Base-by-base conservation (phyloP, 495 filamentous ascomycete genomes). In the Neurospora pannonica region DNA sequence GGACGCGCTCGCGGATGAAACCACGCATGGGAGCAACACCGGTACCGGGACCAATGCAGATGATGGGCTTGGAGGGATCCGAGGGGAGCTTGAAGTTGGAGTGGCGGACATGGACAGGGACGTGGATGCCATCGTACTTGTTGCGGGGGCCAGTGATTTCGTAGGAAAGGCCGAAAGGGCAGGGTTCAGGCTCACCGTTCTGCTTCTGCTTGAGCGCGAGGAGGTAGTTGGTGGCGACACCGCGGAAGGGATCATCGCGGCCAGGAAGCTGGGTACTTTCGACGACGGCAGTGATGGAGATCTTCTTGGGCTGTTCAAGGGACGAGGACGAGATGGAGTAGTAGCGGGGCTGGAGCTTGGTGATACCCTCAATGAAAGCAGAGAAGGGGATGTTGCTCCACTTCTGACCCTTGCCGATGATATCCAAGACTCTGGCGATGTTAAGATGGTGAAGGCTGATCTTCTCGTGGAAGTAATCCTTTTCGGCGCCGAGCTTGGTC, bases 31-130 rank as follows among this genome's bases (percentile, higher is more conserved):
- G 96, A 13, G 96, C 96, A 62, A 98, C 96, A 86, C 96, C 96
- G 74, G 97, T 98, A 78, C 96, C 96, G 24, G 96, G 96, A 40
- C 96, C 96, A 80, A 99, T 88, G 90, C 97, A 93, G 82, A 99
- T 96, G 75, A 99, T 86, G 28, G 96, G 96, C 83, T 94, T 95
- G 24, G 92, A 88, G 8, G 96, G 95, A 77, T 99, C 96, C 43
- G 95, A 97, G 40, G 96, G 96, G 31, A 99, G 88, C 84, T 98
- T 98, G 90, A 99, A 99, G 86, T 99, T 99, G 69, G 96, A 99
- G 85, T 97, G 94, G 73, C 96, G 93, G 71, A 98, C 90, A 82
- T 98, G 97, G 31, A 98, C 93, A 4, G 97, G 96, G 5, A 98
- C 92, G 77, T 97, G 95, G 76, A 98, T 91, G 71, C 97, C 97